Evolutionary conservation across 257 asterid genomes (phyloP), one percentile per base, ranked within the genome.

Genomic region (Petunia secreta): DNA sequence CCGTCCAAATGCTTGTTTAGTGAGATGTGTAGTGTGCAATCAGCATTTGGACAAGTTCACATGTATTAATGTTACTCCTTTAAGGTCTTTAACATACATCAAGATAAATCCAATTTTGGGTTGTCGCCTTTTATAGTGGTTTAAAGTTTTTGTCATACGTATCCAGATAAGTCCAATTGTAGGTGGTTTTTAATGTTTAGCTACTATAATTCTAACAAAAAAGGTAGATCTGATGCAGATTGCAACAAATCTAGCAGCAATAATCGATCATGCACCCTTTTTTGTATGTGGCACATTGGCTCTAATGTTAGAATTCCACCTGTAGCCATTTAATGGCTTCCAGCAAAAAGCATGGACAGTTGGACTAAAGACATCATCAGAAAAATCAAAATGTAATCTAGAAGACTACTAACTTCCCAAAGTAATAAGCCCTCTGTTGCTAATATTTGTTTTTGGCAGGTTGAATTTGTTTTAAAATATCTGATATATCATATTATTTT

Each of bases 251-350:
- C 38, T 43, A 59, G 71, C 53, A 59, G 52, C 44, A 41, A 15
- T 8, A 16, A 10, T 34, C 14, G 6, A 36, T 59, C 6, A 59
- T 57, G 41, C 6, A 58, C n/a, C 52, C 38, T 37, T 5, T 68
- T 43, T 76, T 41, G 64, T 77, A 59, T 25, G 69, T 46, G 58
- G 59, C 69, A 58, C 80, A 13, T 34, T 58, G 64, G 34, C 64
- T 13, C 64, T 40, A 9, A 25, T 55, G 2, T 38, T 7, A 16
- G 2, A 5, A 39, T 55, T 55, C 66, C 79, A 75, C 50, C 37
- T 75, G 79, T 15, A 53, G 53, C 53, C 63, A 57, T 53, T 41
- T 57, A 41, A n/a, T 57, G 55, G 41, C 40, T 75, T 57, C 68
- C 55, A 75, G 40, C 54, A 55, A 57, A 55, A 55, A 15, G 75